Evolutionary conservation across 192 early-diverging fungal genomes (phyloP).

Genomic region (Cladochytrium replicatum): DNA sequence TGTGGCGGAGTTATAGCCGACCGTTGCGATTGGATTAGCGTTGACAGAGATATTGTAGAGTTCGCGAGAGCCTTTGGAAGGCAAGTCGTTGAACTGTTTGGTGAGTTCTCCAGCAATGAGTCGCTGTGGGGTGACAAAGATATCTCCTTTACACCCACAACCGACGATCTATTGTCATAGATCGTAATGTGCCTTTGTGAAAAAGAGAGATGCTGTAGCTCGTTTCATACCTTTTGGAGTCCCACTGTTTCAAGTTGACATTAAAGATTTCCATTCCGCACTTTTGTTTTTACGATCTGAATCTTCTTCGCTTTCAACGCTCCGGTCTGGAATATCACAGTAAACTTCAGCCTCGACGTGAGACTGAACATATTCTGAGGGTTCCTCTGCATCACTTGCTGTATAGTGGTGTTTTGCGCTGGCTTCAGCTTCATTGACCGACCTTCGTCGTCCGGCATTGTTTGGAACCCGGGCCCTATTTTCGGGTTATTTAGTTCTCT

Average conservation of each 20-base stretch:
- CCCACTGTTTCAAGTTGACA: constrained; percentile 37
- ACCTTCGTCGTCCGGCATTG: no score
- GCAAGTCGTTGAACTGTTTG: background rate
- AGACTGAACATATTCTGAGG: constrained; percentile 3
- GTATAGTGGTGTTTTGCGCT: background rate
- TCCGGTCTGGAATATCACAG: no score
- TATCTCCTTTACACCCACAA: constrained; percentile 8
- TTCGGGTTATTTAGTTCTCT: background rate
- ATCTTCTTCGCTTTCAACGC: constrained; percentile 28
- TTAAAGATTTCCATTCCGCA: constrained; percentile 16
- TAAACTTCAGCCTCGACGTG: constrained; percentile 1
- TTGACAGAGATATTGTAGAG: constrained; percentile 7
- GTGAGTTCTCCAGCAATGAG: constrained; percentile 8
- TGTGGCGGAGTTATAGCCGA: constrained; percentile 10
- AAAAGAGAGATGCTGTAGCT: background rate
- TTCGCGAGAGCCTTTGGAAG: background rate
- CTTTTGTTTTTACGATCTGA: constrained; percentile 17
- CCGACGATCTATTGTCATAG: background rate
- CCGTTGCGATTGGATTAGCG: constrained; percentile 5
- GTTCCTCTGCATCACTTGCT: background rate
- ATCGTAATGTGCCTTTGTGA: constrained; percentile 5
- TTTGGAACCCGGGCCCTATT: no score
- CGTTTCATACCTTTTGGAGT: constrained; percentile 21
- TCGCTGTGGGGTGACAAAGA: constrained; percentile 10
- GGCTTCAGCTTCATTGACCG: no score